phyloP scores from a whole-genome alignment of 176 grass and related monocot species.

The Canna indica region DNA sequence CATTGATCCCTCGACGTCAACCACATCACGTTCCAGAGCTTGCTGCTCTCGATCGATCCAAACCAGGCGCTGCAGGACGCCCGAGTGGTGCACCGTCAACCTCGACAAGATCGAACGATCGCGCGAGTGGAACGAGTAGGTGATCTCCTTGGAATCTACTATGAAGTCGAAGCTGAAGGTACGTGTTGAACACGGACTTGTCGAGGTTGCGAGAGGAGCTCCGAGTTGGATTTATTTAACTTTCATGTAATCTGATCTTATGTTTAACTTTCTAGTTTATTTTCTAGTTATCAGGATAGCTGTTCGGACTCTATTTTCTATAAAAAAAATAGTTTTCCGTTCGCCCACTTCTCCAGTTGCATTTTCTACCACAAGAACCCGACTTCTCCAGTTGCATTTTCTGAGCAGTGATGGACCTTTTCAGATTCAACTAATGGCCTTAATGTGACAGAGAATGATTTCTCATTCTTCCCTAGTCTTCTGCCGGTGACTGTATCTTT shows the following conservation, averaged over 20 bases:
- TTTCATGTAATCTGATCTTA: too few species aligned
- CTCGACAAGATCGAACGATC: slow-evolving; percentile 24
- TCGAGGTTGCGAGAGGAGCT: slow-evolving; percentile 64
- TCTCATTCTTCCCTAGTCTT: slow-evolving; percentile 1
- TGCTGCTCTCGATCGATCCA: slow-evolving; percentile 14
- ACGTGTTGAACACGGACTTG: slow-evolving; percentile 27
- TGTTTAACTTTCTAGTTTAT: too few species aligned
- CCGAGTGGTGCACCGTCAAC: slow-evolving; percentile 45
- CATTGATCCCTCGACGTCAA: slow-evolving; percentile 51
- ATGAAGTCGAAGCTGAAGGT: too few species aligned
- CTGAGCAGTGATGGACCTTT: not conserved
- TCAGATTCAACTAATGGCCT: not conserved
- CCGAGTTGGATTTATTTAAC: too few species aligned
- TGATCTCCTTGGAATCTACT: too few species aligned
- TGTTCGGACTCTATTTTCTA: too few species aligned
- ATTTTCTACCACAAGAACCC: not conserved
- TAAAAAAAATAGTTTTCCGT: too few species aligned
- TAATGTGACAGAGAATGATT: not conserved
- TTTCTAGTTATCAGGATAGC: too few species aligned
- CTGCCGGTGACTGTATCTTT: not conserved
- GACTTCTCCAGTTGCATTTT: not conserved
- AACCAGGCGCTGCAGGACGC: slow-evolving; percentile 42
- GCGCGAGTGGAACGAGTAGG: slow-evolving; percentile 34
- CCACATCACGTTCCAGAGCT: slow-evolving; percentile 56
- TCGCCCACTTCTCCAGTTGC: too few species aligned